phyloP scores from a whole-genome alignment of 768 basidiomycete genomes.

The Polyporus arcularius region DNA sequence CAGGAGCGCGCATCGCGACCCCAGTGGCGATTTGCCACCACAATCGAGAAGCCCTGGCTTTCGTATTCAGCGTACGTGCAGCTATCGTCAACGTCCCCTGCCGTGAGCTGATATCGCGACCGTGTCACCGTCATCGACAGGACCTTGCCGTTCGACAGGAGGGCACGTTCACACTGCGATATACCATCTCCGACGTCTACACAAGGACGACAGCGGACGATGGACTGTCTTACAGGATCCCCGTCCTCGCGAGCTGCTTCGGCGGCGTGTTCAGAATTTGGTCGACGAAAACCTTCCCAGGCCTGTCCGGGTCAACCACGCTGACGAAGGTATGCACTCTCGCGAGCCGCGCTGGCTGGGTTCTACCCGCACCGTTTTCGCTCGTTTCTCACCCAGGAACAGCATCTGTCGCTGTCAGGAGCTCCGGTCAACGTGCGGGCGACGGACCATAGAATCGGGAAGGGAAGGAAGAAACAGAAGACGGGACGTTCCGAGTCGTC shows the following conservation, averaged over 20 bases:
- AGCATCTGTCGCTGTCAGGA: slow-evolving; percentile 57
- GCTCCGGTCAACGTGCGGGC: slow-evolving; percentile 36
- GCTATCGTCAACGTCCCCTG: no score
- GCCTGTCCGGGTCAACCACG: slow-evolving; percentile 63
- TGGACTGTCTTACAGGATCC: slow-evolving; percentile 21
- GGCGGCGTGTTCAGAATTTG: slow-evolving; percentile 67
- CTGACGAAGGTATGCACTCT: slow-evolving; percentile 55
- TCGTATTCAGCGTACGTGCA: slow-evolving; percentile 56
- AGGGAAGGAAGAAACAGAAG: slow-evolving; percentile 49
- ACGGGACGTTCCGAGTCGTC: neutral
- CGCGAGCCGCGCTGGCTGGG: no score
- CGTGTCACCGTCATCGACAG: slow-evolving; percentile 31
- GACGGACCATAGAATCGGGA: slow-evolving; percentile 20
- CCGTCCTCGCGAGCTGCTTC: slow-evolving; percentile 63
- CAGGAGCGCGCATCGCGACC: slow-evolving; percentile 53
- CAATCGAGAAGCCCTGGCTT: slow-evolving; percentile 54
- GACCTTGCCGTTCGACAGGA: slow-evolving; percentile 69
- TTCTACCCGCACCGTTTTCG: no score
- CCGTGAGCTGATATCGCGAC: neutral
- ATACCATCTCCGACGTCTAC: slow-evolving; percentile 62
- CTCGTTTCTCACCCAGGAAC: neutral
- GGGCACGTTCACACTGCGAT: slow-evolving; percentile 64
- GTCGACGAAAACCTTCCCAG: slow-evolving; percentile 71
- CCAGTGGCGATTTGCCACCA: slow-evolving; percentile 31
- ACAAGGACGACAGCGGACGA: neutral